Evolutionary conservation across 208 protist species (phyloP).

Genomic region (Crithidia brevicula): DNA sequence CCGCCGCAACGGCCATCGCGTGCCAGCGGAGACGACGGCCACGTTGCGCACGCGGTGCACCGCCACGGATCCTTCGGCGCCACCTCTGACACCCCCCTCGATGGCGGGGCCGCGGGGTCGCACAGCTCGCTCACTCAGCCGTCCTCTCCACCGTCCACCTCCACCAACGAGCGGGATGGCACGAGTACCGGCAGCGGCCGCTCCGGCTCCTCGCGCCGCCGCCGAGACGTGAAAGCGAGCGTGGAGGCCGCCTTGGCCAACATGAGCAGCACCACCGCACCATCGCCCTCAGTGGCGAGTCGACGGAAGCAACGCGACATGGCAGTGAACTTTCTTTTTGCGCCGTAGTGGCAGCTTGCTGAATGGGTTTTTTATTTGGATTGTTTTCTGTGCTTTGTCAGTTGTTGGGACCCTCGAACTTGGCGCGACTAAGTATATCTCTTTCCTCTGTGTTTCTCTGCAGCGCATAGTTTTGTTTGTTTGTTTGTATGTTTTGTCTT

Average conservation of each 20-base stretch:
- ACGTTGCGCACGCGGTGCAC: background rate
- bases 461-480: background rate
- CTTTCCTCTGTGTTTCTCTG: too few species aligned
- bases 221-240: constrained; percentile 17
- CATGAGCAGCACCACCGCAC: constrained; percentile 10
- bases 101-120: background rate
- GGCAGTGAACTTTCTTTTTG: constrained; percentile 17
- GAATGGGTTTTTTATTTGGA: background rate
- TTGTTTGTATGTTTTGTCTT: background rate
- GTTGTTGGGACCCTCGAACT: too few species aligned
- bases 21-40: background rate
- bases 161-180: background rate
- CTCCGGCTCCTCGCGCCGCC: constrained; percentile 11
- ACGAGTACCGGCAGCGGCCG: constrained; percentile 7
- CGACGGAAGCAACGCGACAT: constrained; percentile 15
- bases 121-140: background rate
- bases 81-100: background rate
- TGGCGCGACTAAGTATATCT: too few species aligned
- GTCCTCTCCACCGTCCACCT: background rate
- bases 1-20: background rate
- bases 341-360: background rate
- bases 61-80: background rate
- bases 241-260: constrained; percentile 6
- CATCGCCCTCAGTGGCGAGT: constrained; percentile 7
- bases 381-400: too few species aligned